Evolutionary conservation across 176 grass and related monocot genomes (phyloP), one percentile per base, ranked within the genome.

Genomic region (Pharus latifolius): DNA sequence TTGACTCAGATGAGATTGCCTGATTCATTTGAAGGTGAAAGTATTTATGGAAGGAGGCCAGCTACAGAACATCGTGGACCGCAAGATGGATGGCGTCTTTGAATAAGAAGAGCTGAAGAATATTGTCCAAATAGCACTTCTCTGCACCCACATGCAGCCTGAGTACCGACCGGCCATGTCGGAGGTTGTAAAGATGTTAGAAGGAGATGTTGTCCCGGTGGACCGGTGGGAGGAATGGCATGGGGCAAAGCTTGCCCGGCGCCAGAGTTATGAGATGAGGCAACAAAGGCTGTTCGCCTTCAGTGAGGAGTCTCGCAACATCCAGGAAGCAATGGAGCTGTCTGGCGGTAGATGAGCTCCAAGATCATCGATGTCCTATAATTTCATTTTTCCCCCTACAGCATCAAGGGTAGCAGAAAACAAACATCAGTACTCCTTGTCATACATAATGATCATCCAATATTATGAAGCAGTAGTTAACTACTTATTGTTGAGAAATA

Each of bases 141-240:
- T 96, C 64, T 96, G 92, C 85, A 91, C 92, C 10, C 72, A 91
- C 24, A 30, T 64, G 56, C 66, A 58, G 1, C 88, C 81, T 32
- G 53, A 83, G 32, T 60, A 67, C 37, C 88, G 92, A 22, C 92
- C 92, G 2, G 45, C 70, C 7, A 96, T 96, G 92, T 96, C 92
- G 3, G 85, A 96, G 30, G 88, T 96, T 5, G 85, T 96, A 48
- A 62, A 87, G 29, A 91, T 96, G 82, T 67, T 96, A 35, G 88
- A 91, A 88, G 88, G 82, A 60, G 85, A 91, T 11, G 66, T 69
- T 40, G 70, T 80, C 19, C 77, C 84, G 2, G 70, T 33, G 20
- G 75, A 85, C 63, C 73, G 54, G 16, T 91, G 88, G 92, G 63
- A 96, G 48, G 85, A 91, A 28, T 91, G 88, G 88, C 92, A 88